phyloP scores from a whole-genome alignment of 345 rosid genomes.

The Reutealis trisperma region DNA sequence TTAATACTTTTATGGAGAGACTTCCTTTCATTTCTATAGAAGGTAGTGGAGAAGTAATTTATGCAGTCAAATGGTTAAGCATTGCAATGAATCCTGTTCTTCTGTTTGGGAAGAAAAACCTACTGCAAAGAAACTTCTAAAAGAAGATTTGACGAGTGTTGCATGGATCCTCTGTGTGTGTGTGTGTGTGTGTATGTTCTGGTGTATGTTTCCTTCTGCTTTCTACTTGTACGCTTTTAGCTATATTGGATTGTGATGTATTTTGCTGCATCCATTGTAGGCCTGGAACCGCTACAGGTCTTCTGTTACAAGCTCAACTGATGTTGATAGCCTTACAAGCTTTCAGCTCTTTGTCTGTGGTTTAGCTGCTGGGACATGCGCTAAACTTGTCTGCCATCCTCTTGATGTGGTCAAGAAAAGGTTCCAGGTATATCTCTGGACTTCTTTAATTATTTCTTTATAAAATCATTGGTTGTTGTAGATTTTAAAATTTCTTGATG shows the following conservation, averaged over 20 bases:
- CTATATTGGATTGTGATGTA: constrained; percentile 1
- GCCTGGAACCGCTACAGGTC: constrained; percentile 60
- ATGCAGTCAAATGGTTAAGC: background rate
- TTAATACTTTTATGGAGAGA: background rate
- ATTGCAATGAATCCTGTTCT: background rate
- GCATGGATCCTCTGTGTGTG: background rate
- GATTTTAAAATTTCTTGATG: background rate
- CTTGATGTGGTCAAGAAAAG: constrained; percentile 96
- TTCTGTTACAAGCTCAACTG: constrained; percentile 35
- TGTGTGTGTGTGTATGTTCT: background rate
- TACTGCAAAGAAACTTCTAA: background rate
- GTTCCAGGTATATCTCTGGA: constrained; percentile 67
- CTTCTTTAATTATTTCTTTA: background rate
- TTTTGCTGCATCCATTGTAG: constrained; percentile 37
- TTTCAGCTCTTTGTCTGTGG: constrained; percentile 88
- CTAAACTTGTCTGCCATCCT: constrained; percentile 99
- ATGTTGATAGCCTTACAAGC: constrained; percentile 53
- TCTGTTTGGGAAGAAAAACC: background rate
- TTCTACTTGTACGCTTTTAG: background rate
- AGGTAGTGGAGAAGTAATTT: background rate
- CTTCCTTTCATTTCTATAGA: background rate
- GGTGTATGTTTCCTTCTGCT: background rate
- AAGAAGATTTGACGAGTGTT: background rate
- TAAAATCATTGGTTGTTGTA: background rate
- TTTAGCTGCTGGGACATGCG: constrained; percentile 91